Percentiles rank a stretch among this genome's conserved stretches.
phyloP scores from a whole-genome alignment of 257 asterid genomes.

The Capsicum rhomboideum region DNA sequence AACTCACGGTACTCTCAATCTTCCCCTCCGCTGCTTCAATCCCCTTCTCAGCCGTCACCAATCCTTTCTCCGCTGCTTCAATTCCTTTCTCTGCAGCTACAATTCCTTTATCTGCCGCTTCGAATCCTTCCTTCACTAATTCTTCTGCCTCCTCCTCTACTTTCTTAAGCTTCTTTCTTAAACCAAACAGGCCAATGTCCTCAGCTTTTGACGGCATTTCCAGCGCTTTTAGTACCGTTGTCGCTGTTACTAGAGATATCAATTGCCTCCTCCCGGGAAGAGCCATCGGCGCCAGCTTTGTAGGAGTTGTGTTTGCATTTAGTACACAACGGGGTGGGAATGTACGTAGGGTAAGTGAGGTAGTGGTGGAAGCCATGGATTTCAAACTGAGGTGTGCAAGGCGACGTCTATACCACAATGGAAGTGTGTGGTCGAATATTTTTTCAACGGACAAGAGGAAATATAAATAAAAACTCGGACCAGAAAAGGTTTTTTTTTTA shows the following conservation, averaged over 20 bases:
- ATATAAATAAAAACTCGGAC: background rate
- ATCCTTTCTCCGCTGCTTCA: slow-evolving; percentile 46
- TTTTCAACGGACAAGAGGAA: background rate
- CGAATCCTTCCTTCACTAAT: slow-evolving; percentile 74
- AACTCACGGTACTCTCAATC: slow-evolving; percentile 40
- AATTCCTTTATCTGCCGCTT: slow-evolving; percentile 64
- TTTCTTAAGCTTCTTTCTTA: slow-evolving; percentile 50
- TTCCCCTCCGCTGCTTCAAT: slow-evolving; percentile 39
- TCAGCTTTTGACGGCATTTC: slow-evolving; percentile 58
- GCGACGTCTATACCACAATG: background rate
- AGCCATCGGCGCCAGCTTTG: slow-evolving; percentile 14
- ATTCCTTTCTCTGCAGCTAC: slow-evolving; percentile 52
- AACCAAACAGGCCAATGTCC: slow-evolving; percentile 73
- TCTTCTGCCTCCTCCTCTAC: slow-evolving; percentile 64
- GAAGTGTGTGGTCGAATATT: background rate
- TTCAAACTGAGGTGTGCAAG: slow-evolving; percentile 8
- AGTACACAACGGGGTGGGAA: slow-evolving; percentile 16
- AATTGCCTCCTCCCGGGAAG: slow-evolving; percentile 59
- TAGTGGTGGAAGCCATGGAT: slow-evolving; percentile 47
- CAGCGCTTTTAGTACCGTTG: slow-evolving; percentile 46
- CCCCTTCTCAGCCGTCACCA: slow-evolving; percentile 48
- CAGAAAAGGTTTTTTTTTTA: background rate
- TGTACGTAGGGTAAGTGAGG: slow-evolving; percentile 30
- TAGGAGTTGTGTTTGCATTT: slow-evolving; percentile 13
- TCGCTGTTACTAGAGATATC: slow-evolving; percentile 45